A percentile compares a stretch with the other conserved stretches of the same genome.
These are phyloP conservation scores for Triadica sebifera DNA, from an alignment of 345 rosid species.

Conservation along the genomic window DNA sequence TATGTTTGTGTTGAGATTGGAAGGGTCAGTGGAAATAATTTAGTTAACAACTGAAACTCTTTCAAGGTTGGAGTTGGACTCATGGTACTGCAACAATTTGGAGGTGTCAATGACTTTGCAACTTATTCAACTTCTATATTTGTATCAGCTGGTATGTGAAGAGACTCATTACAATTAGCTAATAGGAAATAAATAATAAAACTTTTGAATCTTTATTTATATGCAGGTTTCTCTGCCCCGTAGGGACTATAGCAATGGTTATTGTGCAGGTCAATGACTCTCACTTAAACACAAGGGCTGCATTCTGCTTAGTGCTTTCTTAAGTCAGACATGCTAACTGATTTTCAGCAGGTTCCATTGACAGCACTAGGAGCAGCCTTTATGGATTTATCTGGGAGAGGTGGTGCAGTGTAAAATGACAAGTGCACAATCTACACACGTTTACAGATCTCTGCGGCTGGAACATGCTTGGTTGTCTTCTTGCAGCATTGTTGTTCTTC, in stretches of 20 bases:
- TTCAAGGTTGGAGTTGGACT: slow-evolving; percentile 64
- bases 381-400: slow-evolving; percentile 72
- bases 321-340: not conserved
- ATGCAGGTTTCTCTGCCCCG: slow-evolving; percentile 65
- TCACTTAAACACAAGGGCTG: not conserved
- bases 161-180: not conserved
- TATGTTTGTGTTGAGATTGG: not conserved
- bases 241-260: slow-evolving; percentile 72
- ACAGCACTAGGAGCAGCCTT: slow-evolving; percentile 58
- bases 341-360: slow-evolving; percentile 60
- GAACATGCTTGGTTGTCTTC: slow-evolving; percentile 79
- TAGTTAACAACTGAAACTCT: not conserved
- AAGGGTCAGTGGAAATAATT: not conserved
- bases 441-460: slow-evolving; percentile 76
- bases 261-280: slow-evolving; percentile 60
- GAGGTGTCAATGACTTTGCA: slow-evolving; percentile 56
- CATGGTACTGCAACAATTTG: slow-evolving; percentile 79
- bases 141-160: slow-evolving; percentile 41
- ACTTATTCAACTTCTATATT: slow-evolving; percentile 45
- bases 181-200: not conserved
- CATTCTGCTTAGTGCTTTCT: slow-evolving; percentile 2
- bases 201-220: not conserved
- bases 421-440: not conserved
- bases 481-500: slow-evolving; percentile 52
- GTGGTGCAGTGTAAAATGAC: slow-evolving; percentile 12